Evolutionary conservation across 441 rosid species (phyloP).

Genomic region (Hypseocharis bilobata): DNA sequence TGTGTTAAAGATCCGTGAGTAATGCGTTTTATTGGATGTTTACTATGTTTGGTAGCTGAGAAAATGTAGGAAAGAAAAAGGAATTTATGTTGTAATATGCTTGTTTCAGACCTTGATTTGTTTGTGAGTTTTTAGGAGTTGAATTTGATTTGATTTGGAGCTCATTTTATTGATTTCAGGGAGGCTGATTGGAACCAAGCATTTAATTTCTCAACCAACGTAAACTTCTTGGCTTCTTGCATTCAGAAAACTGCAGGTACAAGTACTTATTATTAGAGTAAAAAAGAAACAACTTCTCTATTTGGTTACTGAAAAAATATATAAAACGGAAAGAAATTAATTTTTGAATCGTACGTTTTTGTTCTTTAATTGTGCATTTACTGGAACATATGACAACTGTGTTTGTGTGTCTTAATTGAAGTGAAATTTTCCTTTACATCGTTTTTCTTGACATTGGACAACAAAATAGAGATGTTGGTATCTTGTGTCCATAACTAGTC

Average conservation of each 20-base stretch:
- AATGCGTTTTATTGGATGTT: background rate
- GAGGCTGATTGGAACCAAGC: conserved; percentile 76
- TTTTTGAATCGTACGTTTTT: background rate
- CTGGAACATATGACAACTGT: background rate
- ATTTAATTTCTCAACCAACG: conserved; percentile 66
- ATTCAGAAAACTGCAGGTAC: conserved; percentile 50
- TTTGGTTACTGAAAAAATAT: background rate
- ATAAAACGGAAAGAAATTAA: background rate
- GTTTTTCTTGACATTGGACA: background rate
- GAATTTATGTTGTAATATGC: too few relatives aligned
- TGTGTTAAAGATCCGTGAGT: conserved; percentile 76
- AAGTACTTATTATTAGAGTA: background rate
- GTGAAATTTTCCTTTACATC: background rate
- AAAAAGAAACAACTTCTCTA: background rate
- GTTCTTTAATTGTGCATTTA: background rate
- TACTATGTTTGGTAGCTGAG: conserved; percentile 2
- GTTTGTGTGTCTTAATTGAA: background rate
- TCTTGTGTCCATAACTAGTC: background rate
- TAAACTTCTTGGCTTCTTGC: conserved; percentile 65
- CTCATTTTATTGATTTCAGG: conserved; percentile 36
- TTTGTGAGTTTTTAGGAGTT: background rate
- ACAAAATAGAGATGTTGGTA: background rate
- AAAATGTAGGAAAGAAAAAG: conserved; percentile 1
- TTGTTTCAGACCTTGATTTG: background rate
- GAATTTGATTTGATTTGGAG: conserved; percentile 14